Evolutionary conservation across 2,329 filamentous ascomycete species (phyloP), one percentile per base, ranked within the genome.

Genomic region (Cladosporium sphaerospermum): DNA sequence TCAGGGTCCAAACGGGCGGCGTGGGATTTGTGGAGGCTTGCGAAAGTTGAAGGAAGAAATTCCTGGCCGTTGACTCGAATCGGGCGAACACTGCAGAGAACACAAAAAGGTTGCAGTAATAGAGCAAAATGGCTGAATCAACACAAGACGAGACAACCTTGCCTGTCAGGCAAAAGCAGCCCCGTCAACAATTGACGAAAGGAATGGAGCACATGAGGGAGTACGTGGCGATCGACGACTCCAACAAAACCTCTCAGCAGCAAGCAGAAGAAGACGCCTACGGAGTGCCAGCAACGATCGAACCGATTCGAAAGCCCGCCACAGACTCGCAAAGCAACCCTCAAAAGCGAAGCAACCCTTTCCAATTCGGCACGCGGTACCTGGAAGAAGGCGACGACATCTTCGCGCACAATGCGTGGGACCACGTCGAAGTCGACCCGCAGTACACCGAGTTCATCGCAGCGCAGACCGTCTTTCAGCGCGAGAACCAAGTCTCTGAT

Each of bases 381-480:
- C 82, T 99, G 48, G 83, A 87, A 64, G 79, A 92, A 69, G 82
- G 84, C 66, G 91, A 96, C 73, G 80, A 97, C 68, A 88, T 95
- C 64, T 99, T 92, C 73, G 87, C 95, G 70, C 96, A 93, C 81
- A 99, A 99, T 71, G 93, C 93, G 36, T 99, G 93, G 93, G 93
- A 99, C 69, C 92, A 99, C 69, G 93, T 97, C 67, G 86, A 92
- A 72, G 90, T 90, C 68, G 92, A 97, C 73, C 83, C 89, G 62
- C 79, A 84, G 39, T 97, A 96, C 78, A 85, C 86, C 66, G 82
- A 87, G 66, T 96, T 93, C 71, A 85, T 90, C 56, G 83, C 91
- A 71, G 74, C 84, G 66, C 93, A 97, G 73, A 92, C 88, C 67
- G 81, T 82, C 44, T 86, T 86, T 73, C 93, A 99, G 74, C 84